Percentiles rank a stretch among this genome's conserved stretches.
These are phyloP conservation scores for Candida ficus DNA, from an alignment of 805 yeast genomes.

Conservation along the genomic window DNA sequence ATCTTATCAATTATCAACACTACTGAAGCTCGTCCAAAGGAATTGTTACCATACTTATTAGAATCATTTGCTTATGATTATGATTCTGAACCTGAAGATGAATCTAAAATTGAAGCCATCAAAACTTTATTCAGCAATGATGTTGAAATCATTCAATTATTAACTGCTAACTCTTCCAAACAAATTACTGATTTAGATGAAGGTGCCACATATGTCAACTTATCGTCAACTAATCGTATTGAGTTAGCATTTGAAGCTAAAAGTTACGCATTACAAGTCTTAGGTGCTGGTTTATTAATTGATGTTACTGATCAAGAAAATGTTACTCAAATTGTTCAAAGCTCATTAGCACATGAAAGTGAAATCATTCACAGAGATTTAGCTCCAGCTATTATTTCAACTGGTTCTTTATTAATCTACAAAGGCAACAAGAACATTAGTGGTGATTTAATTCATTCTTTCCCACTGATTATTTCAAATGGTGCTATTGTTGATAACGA, in stretches of 20 bases:
- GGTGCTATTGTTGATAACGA: slow-evolving; percentile 46
- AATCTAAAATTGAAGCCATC: slow-evolving; percentile 15
- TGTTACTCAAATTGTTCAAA: slow-evolving; percentile 42
- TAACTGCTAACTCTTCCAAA: slow-evolving; percentile 17
- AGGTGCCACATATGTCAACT: slow-evolving; percentile 51
- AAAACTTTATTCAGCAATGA: slow-evolving; percentile 17
- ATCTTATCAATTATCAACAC: slow-evolving; percentile 7
- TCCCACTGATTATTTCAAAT: slow-evolving; percentile 43
- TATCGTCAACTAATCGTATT: slow-evolving; percentile 44
- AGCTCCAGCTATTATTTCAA: slow-evolving; percentile 44
- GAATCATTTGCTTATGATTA: slow-evolving; percentile 26
- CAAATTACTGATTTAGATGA: slow-evolving; percentile 39
- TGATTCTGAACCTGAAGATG: slow-evolving; percentile 22
- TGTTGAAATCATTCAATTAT: slow-evolving; percentile 8
- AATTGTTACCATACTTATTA: slow-evolving; percentile 20
- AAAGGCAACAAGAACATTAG: slow-evolving; percentile 28
- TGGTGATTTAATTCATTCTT: slow-evolving; percentile 32
- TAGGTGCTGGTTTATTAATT: slow-evolving; percentile 48
- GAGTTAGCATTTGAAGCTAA: slow-evolving; percentile 51
- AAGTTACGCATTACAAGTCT: slow-evolving; percentile 51
- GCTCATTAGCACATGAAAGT: slow-evolving; percentile 46
- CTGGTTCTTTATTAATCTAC: slow-evolving; percentile 50
- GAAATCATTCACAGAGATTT: slow-evolving; percentile 49
- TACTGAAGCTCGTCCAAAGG: not conserved
- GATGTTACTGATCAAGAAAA: slow-evolving; percentile 40